phyloP scores from a whole-genome alignment of 1,139 yeast species.

The Blastobotrys niveus region DNA sequence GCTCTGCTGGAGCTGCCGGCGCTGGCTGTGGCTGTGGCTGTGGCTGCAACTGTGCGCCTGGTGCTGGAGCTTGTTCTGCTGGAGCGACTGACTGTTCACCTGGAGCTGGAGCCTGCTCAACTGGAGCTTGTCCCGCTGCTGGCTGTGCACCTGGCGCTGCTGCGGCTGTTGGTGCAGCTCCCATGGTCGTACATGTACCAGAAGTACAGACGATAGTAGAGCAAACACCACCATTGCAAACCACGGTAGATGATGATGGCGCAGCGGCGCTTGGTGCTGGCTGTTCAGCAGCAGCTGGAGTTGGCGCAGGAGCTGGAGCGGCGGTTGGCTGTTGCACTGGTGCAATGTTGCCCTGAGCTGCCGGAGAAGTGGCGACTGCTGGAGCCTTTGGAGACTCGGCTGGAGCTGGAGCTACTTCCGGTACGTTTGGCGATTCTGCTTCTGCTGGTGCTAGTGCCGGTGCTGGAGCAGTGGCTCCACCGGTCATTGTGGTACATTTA shows the following conservation, averaged over 20 bases:
- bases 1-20: background rate
- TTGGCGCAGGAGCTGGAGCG: background rate
- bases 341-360: too few species aligned
- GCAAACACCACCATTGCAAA: slow-evolving; percentile 15
- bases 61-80: background rate
- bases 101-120: background rate
- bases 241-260: slow-evolving; percentile 11
- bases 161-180: background rate
- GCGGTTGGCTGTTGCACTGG: too few species aligned
- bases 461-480: background rate
- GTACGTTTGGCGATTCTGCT: slow-evolving; percentile 1
- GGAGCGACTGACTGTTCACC: background rate
- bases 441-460: background rate
- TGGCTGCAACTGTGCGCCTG: too few species aligned
- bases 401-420: slow-evolving; percentile 4
- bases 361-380: too few species aligned
- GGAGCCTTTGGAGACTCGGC: slow-evolving; percentile 3
- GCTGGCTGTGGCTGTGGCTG: background rate
- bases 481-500: too few species aligned
- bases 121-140: background rate
- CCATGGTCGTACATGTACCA: background rate
- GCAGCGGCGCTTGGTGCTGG: background rate
- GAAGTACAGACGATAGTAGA: slow-evolving; percentile 5
- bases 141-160: background rate
- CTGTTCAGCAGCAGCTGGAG: background rate